These are phyloP conservation scores for Populus simonii DNA, from an alignment of 345 rosid species.

Conservation along the genomic window DNA sequence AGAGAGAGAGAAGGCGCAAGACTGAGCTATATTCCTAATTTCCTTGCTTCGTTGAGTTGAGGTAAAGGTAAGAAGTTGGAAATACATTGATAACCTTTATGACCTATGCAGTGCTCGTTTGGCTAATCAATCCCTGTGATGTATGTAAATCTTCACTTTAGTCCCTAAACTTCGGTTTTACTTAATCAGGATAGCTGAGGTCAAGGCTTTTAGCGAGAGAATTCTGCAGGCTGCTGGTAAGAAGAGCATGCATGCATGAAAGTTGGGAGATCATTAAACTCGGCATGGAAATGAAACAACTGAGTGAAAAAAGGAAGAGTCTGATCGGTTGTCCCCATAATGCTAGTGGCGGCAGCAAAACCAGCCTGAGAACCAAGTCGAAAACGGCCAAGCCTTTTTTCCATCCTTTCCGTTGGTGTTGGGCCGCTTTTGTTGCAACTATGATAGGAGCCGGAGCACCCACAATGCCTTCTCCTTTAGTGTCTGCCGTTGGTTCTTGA, in stretches of 20 bases:
- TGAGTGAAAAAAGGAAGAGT: conserved; percentile 66
- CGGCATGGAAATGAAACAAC: conserved; percentile 62
- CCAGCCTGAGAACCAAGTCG: conserved; percentile 44
- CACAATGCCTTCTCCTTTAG: conserved; percentile 27
- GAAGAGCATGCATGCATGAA: conserved; percentile 28
- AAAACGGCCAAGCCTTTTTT: conserved; percentile 41
- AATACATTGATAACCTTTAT: too few relatives aligned
- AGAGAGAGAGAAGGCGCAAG: too few relatives aligned
- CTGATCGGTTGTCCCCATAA: conserved; percentile 42
- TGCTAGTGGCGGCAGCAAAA: conserved; percentile 42
- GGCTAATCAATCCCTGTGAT: too few relatives aligned
- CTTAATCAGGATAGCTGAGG: too few relatives aligned
- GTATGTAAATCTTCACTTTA: too few relatives aligned
- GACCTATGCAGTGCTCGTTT: too few relatives aligned
- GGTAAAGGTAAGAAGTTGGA: too few relatives aligned
- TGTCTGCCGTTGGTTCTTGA: conserved; percentile 14
- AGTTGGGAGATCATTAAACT: conserved; percentile 40
- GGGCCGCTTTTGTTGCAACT: conserved; percentile 5
- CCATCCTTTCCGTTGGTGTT: conserved; percentile 22
- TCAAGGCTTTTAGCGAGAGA: too few relatives aligned
- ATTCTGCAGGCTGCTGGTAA: not conserved
- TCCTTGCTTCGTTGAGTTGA: too few relatives aligned
- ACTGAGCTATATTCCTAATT: too few relatives aligned
- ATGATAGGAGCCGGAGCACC: conserved; percentile 6
- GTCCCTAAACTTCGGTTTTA: too few relatives aligned